Percentiles rank a stretch among this genome's conserved stretches.
Conservation (phyloP, 2,329 filamentous ascomycete species). For the Samsoniella hepiali region DNA sequence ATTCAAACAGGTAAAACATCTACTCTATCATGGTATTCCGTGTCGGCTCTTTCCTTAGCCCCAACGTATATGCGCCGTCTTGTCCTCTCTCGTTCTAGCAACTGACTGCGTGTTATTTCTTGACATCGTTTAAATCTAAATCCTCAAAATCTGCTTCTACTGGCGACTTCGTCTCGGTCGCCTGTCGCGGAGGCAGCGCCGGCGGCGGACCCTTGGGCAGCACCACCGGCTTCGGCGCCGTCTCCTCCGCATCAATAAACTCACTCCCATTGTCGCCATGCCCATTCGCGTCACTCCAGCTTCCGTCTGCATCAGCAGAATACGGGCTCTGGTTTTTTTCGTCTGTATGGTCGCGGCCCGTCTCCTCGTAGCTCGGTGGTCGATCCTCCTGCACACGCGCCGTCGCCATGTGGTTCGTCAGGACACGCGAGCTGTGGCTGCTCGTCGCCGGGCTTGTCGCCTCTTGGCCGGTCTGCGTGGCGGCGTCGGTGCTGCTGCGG, state of each 20-base stretch:
- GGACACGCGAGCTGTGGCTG: background rate
- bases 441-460: background rate
- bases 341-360: background rate
- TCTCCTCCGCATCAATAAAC: conserved; percentile 4
- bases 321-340: background rate
- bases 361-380: background rate
- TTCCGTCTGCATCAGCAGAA: background rate
- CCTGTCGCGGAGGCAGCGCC: conserved; percentile 7
- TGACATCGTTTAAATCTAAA: conserved; percentile 12
- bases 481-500: conserved; percentile 1
- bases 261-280: background rate
- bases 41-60: background rate
- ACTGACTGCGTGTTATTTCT: background rate
- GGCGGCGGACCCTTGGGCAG: conserved; percentile 17
- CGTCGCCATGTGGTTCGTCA: background rate
- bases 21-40: background rate
- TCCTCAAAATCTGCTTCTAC: conserved; percentile 14
- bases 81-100: background rate
- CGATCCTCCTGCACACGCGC: background rate
- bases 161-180: background rate
- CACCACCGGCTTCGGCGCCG: conserved; percentile 3
- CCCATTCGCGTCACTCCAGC: background rate
- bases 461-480: conserved; percentile 6
- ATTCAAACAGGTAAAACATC: background rate
- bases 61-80: background rate